These are phyloP conservation scores for Golubevia pallescens DNA, from an alignment of 1,284 basidiomycete species.

Conservation along the genomic window DNA sequence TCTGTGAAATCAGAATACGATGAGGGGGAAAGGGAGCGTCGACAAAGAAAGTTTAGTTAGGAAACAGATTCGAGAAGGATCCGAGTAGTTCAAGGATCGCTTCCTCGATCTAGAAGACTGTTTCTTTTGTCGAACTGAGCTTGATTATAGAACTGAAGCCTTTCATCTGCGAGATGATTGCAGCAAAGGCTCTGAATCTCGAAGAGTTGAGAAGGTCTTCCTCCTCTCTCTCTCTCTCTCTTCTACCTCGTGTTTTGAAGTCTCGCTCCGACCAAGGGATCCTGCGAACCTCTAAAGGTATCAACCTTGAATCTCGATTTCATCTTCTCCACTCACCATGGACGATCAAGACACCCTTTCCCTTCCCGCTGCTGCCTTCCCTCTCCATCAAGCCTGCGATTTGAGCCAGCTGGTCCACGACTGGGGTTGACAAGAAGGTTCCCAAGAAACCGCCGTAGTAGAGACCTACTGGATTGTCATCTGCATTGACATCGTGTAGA, in stretches of 20 bases:
- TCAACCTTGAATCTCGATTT: too few species aligned
- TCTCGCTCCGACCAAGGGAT: too few species aligned
- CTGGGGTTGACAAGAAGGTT: conserved; percentile 72
- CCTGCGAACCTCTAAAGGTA: too few species aligned
- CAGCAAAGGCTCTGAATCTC: too few species aligned
- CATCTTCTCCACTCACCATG: conserved; percentile 32
- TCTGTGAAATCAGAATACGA: too few species aligned
- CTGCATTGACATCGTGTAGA: conserved; percentile 87
- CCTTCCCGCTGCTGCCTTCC: conserved; percentile 49
- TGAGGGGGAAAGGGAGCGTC: too few species aligned
- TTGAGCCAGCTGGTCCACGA: conserved; percentile 76
- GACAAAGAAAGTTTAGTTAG: conserved; percentile 68
- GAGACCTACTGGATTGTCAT: conserved; percentile 93
- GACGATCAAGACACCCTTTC: conserved; percentile 58
- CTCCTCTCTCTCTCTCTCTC: too few species aligned
- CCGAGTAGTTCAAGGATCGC: not conserved
- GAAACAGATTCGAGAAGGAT: not conserved
- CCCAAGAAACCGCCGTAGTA: conserved; percentile 91
- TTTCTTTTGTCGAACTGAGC: too few species aligned
- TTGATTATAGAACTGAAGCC: too few species aligned
- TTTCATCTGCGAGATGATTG: too few species aligned
- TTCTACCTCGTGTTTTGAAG: too few species aligned
- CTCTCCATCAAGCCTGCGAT: conserved; percentile 56
- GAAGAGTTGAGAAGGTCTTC: too few species aligned
- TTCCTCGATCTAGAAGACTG: not conserved